Conservation (phyloP, 805 yeast genomes). For the Candida lessepsii region DNA sequence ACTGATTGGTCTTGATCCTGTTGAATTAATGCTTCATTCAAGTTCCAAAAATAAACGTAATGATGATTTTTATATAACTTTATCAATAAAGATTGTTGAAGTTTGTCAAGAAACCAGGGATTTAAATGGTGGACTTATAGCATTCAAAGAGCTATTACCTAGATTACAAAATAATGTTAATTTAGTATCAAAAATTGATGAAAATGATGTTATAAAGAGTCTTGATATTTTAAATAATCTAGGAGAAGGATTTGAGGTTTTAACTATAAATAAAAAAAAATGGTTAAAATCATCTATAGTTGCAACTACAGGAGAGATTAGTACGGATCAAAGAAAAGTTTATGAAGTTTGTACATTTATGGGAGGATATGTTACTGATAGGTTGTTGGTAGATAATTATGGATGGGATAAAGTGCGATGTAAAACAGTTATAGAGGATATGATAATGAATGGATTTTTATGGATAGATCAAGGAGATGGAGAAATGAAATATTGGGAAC, state of each 20-base stretch:
- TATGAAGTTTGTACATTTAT: slow-evolving; percentile 73
- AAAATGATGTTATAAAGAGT: slow-evolving; percentile 56
- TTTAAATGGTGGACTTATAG: slow-evolving; percentile 79
- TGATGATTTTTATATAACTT: slow-evolving; percentile 60
- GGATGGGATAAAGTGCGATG: slow-evolving; percentile 70
- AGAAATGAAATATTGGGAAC: slow-evolving; percentile 66
- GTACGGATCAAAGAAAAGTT: slow-evolving; percentile 65
- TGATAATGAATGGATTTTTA: slow-evolving; percentile 77
- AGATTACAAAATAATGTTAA: slow-evolving; percentile 23
- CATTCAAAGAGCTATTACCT: slow-evolving; percentile 46
- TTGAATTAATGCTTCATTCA: slow-evolving; percentile 37
- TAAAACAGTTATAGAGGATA: slow-evolving; percentile 63
- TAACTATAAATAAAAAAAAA: slow-evolving; percentile 54
- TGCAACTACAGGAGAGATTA: slow-evolving; percentile 25
- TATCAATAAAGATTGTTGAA: slow-evolving; percentile 75
- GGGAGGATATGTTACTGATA: slow-evolving; percentile 67
- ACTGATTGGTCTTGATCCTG: slow-evolving; percentile 82
- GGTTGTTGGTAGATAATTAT: slow-evolving; percentile 68
- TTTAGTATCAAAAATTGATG: slow-evolving; percentile 32
- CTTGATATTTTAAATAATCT: slow-evolving; percentile 51
- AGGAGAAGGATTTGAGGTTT: slow-evolving; percentile 70
- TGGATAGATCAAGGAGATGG: slow-evolving; percentile 65
- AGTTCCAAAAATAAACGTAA: slow-evolving; percentile 29
- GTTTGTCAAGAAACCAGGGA: slow-evolving; percentile 67
- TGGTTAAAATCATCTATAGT: slow-evolving; percentile 45